These are phyloP conservation scores for Sanghuangporus sanghuang DNA, from an alignment of 1,284 basidiomycete species.

Conservation along the genomic window DNA sequence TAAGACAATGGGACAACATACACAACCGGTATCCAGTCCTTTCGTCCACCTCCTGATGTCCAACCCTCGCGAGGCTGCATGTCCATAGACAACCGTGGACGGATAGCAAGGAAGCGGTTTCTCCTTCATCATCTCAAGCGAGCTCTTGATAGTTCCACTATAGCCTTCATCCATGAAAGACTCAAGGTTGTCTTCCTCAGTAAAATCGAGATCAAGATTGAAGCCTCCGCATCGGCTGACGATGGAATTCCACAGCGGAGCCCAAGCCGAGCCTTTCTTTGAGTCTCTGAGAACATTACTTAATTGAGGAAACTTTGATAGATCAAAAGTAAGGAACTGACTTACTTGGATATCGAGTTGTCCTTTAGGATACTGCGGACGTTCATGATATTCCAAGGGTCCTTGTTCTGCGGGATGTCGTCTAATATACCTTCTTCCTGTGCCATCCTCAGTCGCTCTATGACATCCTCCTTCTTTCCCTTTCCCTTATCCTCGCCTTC, in stretches of 20 bases:
- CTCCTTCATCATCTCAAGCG: neutral
- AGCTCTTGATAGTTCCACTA: neutral
- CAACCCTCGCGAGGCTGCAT: slow-evolving; percentile 69
- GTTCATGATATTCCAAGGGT: slow-evolving; percentile 73
- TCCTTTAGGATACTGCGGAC: slow-evolving; percentile 61
- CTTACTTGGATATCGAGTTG: slow-evolving; percentile 47
- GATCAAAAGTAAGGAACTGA: neutral
- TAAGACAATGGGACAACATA: slow-evolving; percentile 32
- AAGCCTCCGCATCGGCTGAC: slow-evolving; percentile 65
- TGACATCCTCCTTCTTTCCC: slow-evolving; percentile 8
- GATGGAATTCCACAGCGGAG: slow-evolving; percentile 65
- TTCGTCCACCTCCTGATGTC: slow-evolving; percentile 76
- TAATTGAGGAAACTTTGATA: neutral
- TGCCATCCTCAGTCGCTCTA: slow-evolving; percentile 31
- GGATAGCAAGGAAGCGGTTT: slow-evolving; percentile 59
- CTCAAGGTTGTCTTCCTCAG: slow-evolving; percentile 24
- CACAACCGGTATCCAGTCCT: slow-evolving; percentile 80
- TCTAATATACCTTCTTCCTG: slow-evolving; percentile 60
- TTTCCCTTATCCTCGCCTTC: neutral
- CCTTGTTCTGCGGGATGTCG: slow-evolving; percentile 65
- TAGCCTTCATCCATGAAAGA: slow-evolving; percentile 30
- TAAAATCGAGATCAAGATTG: slow-evolving; percentile 19
- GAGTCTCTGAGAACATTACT: slow-evolving; percentile 24
- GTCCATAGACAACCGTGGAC: slow-evolving; percentile 78
- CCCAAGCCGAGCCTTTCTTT: slow-evolving; percentile 66